Base-by-base conservation (phyloP, 1,284 basidiomycete genomes). In the Trichosporon ovoides region DNA sequence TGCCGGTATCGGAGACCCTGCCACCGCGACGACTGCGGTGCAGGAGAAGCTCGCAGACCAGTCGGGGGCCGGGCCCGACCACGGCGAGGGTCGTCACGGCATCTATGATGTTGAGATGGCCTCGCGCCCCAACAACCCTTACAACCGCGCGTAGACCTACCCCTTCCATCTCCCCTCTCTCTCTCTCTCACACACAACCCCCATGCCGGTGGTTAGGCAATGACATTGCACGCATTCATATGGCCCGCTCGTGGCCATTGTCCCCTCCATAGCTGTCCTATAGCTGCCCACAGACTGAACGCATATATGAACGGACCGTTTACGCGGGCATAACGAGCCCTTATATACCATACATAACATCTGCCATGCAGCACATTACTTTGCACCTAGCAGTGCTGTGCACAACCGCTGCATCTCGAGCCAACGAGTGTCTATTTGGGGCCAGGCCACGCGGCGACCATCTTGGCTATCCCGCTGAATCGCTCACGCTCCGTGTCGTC, bases 1-100 rank as follows among this genome's bases (percentile, higher is more conserved):
- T 73, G 83, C 89, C 9, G 91, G 91, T 80, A 89, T 94, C 69
- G 89, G 88, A 72, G 87, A 89, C 78, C 84, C 73, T 53, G 70
- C 71, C 13, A 73, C 68, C 3, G 70, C 73, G 34, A 71, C 72
- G 19, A 70, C 73, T 11, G 68, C 69, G 13, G 69, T 68, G 11
- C 63, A 67, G 58, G 67, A 71, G 57, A 68, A 69, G 63, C 48
- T 59, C 38, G 60, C 49, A 19, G 62, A 60, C 48, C 56, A 35
- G 36, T 36, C 38, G 24, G 56, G 34, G 10, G 56, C 60, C 10
- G 58, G 60, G 3, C 61, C 60, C n/a, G 36, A 54, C 52, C 38
- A 56, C 34, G 66, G 66, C 48, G 63, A 60, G 34, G 62, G 49
- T 10, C 46, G 48, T 18, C 59, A 57, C 40, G 68, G 64, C 28